Evolutionary conservation across 2,329 filamentous ascomycete genomes (phyloP).

Genomic region (Botrytis squamosa): DNA sequence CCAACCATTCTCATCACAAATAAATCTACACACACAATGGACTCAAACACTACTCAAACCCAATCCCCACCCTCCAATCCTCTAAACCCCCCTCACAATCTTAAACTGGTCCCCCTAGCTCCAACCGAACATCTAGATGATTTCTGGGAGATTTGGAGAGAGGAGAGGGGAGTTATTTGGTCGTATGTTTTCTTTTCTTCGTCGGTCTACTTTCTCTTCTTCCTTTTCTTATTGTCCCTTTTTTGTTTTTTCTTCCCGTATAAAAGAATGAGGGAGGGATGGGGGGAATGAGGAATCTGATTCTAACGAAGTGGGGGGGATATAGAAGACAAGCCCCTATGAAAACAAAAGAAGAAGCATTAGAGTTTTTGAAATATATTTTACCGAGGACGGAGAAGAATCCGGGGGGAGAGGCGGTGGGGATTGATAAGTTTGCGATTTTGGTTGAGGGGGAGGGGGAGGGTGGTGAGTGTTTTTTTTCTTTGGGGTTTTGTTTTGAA

Average conservation of each 20-base stretch:
- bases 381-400: not conserved
- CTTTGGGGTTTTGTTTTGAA: too few relatives aligned
- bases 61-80: not conserved
- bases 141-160: slow-evolving; percentile 30
- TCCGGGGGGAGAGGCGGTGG: not conserved
- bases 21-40: not conserved
- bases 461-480: not conserved
- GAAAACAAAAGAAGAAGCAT: slow-evolving; percentile 2
- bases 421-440: slow-evolving; percentile 17
- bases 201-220: not conserved
- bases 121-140: slow-evolving; percentile 28
- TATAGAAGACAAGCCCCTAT: not conserved
- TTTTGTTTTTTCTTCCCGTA: not conserved
- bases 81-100: slow-evolving; percentile 14
- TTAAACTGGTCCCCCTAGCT: slow-evolving; percentile 26
- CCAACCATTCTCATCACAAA: not conserved
- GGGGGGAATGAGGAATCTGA: not conserved
- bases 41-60: not conserved
- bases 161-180: slow-evolving; percentile 24
- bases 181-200: slow-evolving; percentile 23
- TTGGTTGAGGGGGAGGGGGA: not conserved
- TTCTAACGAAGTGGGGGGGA: not conserved
- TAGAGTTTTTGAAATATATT: not conserved
- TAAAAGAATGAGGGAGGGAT: not conserved
- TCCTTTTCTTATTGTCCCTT: not conserved